These are phyloP conservation scores for Mycena latifolia DNA, from an alignment of 768 basidiomycete species.

Conservation along the genomic window DNA sequence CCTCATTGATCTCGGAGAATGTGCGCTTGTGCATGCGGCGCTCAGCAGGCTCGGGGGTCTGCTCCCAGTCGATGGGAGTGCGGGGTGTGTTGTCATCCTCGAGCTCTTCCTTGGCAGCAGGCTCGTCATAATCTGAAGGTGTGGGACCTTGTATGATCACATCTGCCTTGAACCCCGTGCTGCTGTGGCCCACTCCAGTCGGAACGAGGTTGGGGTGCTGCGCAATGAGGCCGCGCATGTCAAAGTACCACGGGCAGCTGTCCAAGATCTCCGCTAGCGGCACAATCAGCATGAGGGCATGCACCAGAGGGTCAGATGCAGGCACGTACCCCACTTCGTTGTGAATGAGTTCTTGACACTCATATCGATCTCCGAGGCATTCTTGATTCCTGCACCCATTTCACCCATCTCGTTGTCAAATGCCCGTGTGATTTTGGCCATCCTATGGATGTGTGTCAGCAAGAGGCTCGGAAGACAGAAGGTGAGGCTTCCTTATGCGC, in stretches of 20 bases:
- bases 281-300: background rate
- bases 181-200: background rate
- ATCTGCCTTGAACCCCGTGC: too few species aligned
- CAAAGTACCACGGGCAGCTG: background rate
- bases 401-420: background rate
- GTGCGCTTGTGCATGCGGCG: constrained; percentile 1
- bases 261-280: background rate
- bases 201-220: constrained; percentile 11
- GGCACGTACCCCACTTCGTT: constrained; percentile 5
- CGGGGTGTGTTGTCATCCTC: too few species aligned
- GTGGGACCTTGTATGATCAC: too few species aligned
- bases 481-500: background rate
- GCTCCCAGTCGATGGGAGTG: too few species aligned
- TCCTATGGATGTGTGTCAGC: background rate
- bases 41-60: background rate
- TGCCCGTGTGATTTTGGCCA: background rate
- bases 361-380: constrained; percentile 5
- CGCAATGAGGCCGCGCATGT: constrained; percentile 6
- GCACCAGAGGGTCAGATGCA: background rate
- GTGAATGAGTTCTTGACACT: constrained; percentile 2
- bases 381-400: constrained; percentile 1
- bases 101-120: too few species aligned
- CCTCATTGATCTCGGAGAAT: background rate
- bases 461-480: too few species aligned
- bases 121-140: too few species aligned